These are phyloP conservation scores for Tremellales sp. DNA, from an alignment of 1,284 basidiomycete genomes.

Conservation along the genomic window DNA sequence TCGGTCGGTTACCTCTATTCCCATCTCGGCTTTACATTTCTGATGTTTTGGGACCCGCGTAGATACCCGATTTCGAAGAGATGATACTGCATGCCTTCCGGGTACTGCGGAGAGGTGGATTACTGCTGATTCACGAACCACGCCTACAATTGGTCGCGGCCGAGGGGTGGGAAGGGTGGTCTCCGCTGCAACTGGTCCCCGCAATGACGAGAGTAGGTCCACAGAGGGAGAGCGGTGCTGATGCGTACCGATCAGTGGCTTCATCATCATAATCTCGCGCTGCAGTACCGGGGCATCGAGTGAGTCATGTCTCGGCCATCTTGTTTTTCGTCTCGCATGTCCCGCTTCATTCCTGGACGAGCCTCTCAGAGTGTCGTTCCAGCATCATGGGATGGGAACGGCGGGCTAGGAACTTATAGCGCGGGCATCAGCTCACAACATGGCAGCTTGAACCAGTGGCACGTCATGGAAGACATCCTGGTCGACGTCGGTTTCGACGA, in stretches of 20 bases:
- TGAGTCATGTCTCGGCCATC: slow-evolving; percentile 2
- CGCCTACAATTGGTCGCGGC: slow-evolving; percentile 8
- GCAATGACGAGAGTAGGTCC: slow-evolving; percentile 4
- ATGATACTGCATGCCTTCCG: slow-evolving; percentile 9
- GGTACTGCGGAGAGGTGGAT: slow-evolving; percentile 11
- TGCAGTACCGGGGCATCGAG: slow-evolving; percentile 10
- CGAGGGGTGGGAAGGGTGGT: slow-evolving; percentile 6
- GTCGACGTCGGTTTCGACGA: slow-evolving; percentile 10
- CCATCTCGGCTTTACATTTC: no score
- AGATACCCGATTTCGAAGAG: slow-evolving; percentile 11
- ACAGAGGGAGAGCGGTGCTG: not conserved
- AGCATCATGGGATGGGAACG: no score
- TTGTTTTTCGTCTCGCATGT: no score
- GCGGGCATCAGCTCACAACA: no score
- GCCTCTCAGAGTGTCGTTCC: no score
- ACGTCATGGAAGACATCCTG: slow-evolving; percentile 10
- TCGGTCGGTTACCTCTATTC: slow-evolving; percentile 4
- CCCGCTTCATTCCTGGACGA: no score
- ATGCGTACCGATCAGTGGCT: no score
- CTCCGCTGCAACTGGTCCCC: slow-evolving; percentile 5
- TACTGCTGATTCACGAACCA: slow-evolving; percentile 18
- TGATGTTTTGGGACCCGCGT: no score
- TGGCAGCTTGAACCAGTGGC: slow-evolving; percentile 9
- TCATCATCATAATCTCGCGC: slow-evolving; percentile 3
- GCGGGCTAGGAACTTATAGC: no score